Conservation (phyloP, 1,284 basidiomycete genomes). For the Fistulinella staudtii region DNA sequence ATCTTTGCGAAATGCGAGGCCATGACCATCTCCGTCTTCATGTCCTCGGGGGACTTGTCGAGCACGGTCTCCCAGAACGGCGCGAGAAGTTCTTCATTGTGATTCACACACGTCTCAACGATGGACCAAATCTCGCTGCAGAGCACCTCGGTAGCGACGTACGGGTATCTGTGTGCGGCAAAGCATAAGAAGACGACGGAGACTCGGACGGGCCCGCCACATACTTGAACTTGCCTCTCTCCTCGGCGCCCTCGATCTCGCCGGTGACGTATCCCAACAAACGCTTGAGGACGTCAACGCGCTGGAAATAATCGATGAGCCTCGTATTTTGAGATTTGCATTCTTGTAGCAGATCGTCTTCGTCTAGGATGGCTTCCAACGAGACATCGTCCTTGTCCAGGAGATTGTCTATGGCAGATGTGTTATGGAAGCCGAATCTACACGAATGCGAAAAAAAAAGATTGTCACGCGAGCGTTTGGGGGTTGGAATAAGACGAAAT, state of each 20-base stretch:
- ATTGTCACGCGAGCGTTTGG: conserved; percentile 2
- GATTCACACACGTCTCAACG: conserved; percentile 81
- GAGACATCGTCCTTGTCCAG: conserved; percentile 81
- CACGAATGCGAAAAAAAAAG: conserved; percentile 10
- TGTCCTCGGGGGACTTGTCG: conserved; percentile 72
- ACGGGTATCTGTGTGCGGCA: conserved; percentile 82
- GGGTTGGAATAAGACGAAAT: conserved; percentile 5
- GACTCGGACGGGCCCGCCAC: conserved; percentile 26
- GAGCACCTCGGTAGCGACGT: conserved; percentile 92
- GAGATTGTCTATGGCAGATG: conserved; percentile 76
- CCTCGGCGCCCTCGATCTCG: conserved; percentile 75
- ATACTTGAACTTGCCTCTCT: conserved; percentile 68
- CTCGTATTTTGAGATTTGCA: conserved; percentile 93
- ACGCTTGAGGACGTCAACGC: conserved; percentile 75
- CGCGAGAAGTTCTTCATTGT: conserved; percentile 65
- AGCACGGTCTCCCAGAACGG: conserved; percentile 95
- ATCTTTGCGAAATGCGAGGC: conserved; percentile 87
- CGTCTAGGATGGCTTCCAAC: conserved; percentile 89
- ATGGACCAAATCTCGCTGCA: conserved; percentile 96
- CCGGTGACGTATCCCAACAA: conserved; percentile 84
- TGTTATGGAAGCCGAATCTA: conserved; percentile 85
- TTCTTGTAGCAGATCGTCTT: conserved; percentile 92
- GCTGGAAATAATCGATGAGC: conserved; percentile 81
- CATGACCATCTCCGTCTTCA: conserved; percentile 72
- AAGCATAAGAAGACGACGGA: conserved; percentile 6